A percentile compares a stretch with the other conserved stretches of the same genome.
These are phyloP conservation scores for Cymbopogon flexuosus DNA, from an alignment of 202 grass and related monocot species.

Conservation along the genomic window DNA sequence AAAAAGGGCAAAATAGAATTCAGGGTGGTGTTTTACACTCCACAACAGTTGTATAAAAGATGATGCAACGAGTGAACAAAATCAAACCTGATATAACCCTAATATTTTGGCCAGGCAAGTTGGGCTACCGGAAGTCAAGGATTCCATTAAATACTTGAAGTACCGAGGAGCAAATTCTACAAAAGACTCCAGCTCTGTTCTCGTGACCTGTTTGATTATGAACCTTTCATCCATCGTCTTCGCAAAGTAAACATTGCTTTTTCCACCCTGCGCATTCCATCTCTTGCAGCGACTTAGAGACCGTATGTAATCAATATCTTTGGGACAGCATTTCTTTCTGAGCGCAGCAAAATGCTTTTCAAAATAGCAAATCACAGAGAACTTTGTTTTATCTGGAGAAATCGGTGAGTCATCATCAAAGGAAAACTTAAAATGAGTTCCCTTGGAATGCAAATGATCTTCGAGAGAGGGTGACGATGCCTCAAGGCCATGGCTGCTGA, in stretches of 20 bases:
- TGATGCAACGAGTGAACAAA: not conserved
- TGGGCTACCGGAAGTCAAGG: constrained; percentile 73
- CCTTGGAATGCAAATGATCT: constrained; percentile 40
- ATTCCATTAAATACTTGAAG: constrained; percentile 79
- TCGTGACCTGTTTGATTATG: constrained; percentile 91
- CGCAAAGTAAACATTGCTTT: constrained; percentile 98
- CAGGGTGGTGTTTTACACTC: constrained; percentile 13
- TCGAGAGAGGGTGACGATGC: constrained; percentile 36
- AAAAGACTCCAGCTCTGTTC: constrained; percentile 92
- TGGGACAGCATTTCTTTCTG: constrained; percentile 79
- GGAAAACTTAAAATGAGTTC: constrained; percentile 66
- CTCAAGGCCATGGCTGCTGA: constrained; percentile 36
- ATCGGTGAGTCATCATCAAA: constrained; percentile 68
- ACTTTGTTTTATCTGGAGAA: constrained; percentile 70
- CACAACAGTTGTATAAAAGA: constrained; percentile 20
- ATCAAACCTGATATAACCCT: constrained; percentile 87
- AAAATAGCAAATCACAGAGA: constrained; percentile 89
- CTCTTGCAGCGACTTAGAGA: constrained; percentile 94
- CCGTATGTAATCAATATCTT: constrained; percentile 79
- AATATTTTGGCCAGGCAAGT: constrained; percentile 91
- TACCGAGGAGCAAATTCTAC: constrained; percentile 77
- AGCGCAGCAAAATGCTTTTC: constrained; percentile 72
- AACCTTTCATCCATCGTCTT: constrained; percentile 95
- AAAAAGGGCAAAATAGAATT: constrained; percentile 30
- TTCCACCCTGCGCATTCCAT: constrained; percentile 90